These are phyloP conservation scores for Akanthomyces muscarius DNA, from an alignment of 2,329 filamentous ascomycete species.

Conservation along the genomic window DNA sequence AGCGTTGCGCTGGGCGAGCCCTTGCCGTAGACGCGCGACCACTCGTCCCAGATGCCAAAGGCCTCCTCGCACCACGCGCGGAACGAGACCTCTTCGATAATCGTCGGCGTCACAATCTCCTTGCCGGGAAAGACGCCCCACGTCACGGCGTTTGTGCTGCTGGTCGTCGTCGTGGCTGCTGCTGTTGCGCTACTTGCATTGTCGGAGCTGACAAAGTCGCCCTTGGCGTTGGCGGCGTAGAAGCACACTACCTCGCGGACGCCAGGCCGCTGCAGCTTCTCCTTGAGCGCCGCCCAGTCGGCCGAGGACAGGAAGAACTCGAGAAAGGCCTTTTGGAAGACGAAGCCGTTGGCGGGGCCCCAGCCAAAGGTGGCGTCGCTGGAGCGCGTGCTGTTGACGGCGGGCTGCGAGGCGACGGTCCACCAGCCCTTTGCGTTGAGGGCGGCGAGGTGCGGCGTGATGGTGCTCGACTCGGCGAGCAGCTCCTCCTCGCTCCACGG, in stretches of 20 bases:
- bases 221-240: conserved; percentile 75
- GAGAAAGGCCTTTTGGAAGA: conserved; percentile 98
- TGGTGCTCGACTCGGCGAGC: conserved; percentile 76
- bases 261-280: conserved; percentile 55
- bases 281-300: conserved; percentile 67
- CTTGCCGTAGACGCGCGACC: conserved; percentile 81
- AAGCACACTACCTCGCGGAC: conserved; percentile 70
- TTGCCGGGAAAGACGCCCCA: conserved; percentile 96
- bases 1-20: conserved; percentile 67
- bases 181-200: conserved; percentile 31
- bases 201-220: conserved; percentile 75
- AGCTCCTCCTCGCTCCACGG: conserved; percentile 93
- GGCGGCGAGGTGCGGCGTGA: conserved; percentile 68
- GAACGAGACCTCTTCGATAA: conserved; percentile 94
- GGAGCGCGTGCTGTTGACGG: conserved; percentile 80
- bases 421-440: conserved; percentile 86
- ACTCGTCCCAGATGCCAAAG: conserved; percentile 92
- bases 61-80: conserved; percentile 93
- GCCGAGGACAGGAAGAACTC: conserved; percentile 82
- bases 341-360: conserved; percentile 88
- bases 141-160: conserved; percentile 88
- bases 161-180: conserved; percentile 34
- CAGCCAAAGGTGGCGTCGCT: conserved; percentile 81
- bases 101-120: conserved; percentile 93
- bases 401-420: conserved; percentile 93